These are phyloP conservation scores for Candida dendrica DNA, from an alignment of 805 yeast genomes.

Conservation along the genomic window DNA sequence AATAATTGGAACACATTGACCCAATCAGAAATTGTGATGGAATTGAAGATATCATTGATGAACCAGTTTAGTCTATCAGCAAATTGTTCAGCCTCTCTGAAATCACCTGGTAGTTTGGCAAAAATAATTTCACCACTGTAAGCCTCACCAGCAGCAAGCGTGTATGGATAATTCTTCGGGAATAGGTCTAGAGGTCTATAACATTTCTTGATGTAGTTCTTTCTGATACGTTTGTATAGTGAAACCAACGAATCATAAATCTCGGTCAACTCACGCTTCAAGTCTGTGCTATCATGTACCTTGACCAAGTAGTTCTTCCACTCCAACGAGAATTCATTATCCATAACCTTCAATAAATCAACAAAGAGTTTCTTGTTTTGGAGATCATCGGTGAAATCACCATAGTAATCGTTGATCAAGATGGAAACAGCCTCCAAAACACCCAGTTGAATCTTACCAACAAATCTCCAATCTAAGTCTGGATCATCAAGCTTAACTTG, in stretches of 20 bases:
- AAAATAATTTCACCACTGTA: not conserved
- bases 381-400: conserved; percentile 67
- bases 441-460: conserved; percentile 76
- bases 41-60: conserved; percentile 47
- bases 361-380: conserved; percentile 52
- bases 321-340: conserved; percentile 49
- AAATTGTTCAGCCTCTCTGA: conserved; percentile 50
- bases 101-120: conserved; percentile 25
- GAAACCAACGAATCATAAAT: conserved; percentile 25
- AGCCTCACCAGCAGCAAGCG: not conserved
- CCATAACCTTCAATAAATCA: conserved; percentile 58
- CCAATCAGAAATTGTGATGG: conserved; percentile 70
- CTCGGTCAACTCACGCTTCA: conserved; percentile 20
- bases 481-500: conserved; percentile 29
- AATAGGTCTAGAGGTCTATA: conserved; percentile 45
- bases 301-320: conserved; percentile 36
- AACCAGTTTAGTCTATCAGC: conserved; percentile 58
- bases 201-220: conserved; percentile 59
- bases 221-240: conserved; percentile 60
- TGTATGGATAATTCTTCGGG: conserved; percentile 7
- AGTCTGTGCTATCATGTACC: conserved; percentile 12
- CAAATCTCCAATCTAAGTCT: conserved; percentile 55
- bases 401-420: conserved; percentile 64
- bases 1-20: conserved; percentile 62
- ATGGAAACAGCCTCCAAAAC: conserved; percentile 69